These are phyloP conservation scores for Hericium coralloides DNA, from an alignment of 768 basidiomycete species.

Conservation along the genomic window DNA sequence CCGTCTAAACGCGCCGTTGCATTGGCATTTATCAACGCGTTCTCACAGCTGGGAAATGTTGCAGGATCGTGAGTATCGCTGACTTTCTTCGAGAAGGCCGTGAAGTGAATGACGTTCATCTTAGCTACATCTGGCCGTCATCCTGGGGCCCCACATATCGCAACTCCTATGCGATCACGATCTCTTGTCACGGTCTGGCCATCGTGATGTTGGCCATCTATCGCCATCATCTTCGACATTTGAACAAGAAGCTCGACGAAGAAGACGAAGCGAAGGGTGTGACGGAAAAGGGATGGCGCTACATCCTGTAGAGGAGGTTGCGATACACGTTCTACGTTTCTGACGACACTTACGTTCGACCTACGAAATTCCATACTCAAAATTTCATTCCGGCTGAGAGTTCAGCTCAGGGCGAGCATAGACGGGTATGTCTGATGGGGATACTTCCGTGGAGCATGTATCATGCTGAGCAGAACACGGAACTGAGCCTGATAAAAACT, in stretches of 20 bases:
- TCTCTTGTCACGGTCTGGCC: constrained; percentile 36
- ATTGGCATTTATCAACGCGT: constrained; percentile 73
- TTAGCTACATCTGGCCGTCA: constrained; percentile 52
- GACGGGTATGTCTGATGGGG: too few relatives aligned
- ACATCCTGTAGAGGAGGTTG: constrained; percentile 29
- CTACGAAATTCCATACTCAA: too few relatives aligned
- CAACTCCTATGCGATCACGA: constrained; percentile 65
- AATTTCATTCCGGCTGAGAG: too few relatives aligned
- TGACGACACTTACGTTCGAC: too few relatives aligned
- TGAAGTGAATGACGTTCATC: background rate
- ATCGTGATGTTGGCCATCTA: constrained; percentile 28
- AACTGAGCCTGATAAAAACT: too few relatives aligned
- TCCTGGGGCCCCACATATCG: constrained; percentile 63
- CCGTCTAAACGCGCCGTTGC: constrained; percentile 86
- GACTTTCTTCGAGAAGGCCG: background rate
- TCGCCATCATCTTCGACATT: constrained; percentile 20
- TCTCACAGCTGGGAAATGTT: constrained; percentile 79
- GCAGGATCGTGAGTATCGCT: constrained; percentile 58
- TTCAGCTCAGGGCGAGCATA: too few relatives aligned
- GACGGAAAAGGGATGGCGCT: constrained; percentile 30
- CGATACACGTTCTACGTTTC: too few relatives aligned
- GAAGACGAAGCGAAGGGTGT: constrained; percentile 33
- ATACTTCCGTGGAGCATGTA: too few relatives aligned
- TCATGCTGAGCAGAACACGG: too few relatives aligned
- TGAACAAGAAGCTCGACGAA: constrained; percentile 24